Conservation (phyloP, 495 filamentous ascomycete genomes). For the Corynascus novoguineensis region DNA sequence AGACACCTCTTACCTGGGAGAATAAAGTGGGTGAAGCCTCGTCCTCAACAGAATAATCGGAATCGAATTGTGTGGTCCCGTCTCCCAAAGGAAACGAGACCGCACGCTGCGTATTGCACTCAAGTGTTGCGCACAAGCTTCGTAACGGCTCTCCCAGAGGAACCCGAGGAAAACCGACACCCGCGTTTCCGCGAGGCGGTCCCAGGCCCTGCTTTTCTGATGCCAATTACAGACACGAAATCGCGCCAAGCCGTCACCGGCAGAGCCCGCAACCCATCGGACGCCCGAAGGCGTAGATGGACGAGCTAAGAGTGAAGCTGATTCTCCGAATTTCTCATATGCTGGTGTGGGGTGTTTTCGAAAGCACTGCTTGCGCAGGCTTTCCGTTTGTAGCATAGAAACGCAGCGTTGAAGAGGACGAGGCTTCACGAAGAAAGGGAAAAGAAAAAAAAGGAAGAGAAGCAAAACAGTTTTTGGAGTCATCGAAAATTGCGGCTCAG, state of each 20-base stretch:
- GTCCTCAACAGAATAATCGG: conserved; percentile 90
- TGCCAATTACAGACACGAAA: conserved; percentile 88
- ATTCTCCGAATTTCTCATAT: conserved; percentile 99
- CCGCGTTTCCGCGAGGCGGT: conserved; percentile 35
- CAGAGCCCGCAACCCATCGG: conserved; percentile 50
- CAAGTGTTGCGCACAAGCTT: conserved; percentile 90
- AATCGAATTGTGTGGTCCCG: conserved; percentile 87
- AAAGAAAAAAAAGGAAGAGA: conserved; percentile 24
- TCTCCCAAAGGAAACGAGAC: conserved; percentile 27
- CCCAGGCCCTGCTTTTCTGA: conserved; percentile 87
- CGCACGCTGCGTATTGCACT: conserved; percentile 99
- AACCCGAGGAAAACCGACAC: conserved; percentile 36
- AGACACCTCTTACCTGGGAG: conserved; percentile 16
- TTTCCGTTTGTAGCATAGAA: conserved; percentile 98
- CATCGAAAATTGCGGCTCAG: conserved; percentile 23
- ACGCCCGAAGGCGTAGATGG: conserved; percentile 31
- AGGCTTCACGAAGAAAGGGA: conserved; percentile 61
- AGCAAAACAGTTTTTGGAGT: conserved; percentile 24
- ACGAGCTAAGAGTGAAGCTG: conserved; percentile 55
- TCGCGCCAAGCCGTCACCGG: conserved; percentile 94
- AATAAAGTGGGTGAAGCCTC: conserved; percentile 59
- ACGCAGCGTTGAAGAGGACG: conserved; percentile 97
- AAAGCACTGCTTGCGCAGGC: conserved; percentile 35
- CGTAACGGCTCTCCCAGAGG: conserved; percentile 88
- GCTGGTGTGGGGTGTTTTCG: conserved; percentile 45